A percentile compares a stretch with the other conserved stretches of the same genome.
Conservation (phyloP, 2,329 filamentous ascomycete species). For the Stenocarpella maydis region DNA sequence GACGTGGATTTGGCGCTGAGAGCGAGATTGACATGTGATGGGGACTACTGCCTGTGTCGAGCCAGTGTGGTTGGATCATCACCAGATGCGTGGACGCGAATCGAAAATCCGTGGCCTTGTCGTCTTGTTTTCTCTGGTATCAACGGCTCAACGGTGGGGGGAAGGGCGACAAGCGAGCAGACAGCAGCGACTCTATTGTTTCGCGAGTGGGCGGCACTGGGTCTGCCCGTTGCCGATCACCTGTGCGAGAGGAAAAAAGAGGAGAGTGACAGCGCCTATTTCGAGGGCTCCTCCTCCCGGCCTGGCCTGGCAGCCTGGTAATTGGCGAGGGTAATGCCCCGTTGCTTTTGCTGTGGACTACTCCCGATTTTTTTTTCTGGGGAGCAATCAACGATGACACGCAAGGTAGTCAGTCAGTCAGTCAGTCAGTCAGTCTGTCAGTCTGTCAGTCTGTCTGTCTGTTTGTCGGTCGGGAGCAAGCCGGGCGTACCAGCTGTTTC, state of each 20-base stretch:
- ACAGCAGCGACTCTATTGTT: conserved; percentile 2
- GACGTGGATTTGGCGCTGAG: background rate
- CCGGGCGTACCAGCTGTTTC: background rate
- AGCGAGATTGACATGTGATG: background rate
- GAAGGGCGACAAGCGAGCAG: conserved; percentile 19
- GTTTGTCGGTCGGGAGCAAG: too few species aligned
- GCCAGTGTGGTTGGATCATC: background rate
- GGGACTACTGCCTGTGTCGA: background rate
- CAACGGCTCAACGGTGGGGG: background rate
- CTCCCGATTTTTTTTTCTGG: conserved; percentile 24
- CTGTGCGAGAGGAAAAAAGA: conserved; percentile 2
- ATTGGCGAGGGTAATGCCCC: background rate
- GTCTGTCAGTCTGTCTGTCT: too few species aligned
- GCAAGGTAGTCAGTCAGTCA: background rate
- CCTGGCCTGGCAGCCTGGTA: background rate
- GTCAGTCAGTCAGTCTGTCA: too few species aligned
- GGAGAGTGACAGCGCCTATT: conserved; percentile 14
- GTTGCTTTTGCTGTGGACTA: conserved; percentile 18
- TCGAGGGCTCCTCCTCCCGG: conserved; percentile 11
- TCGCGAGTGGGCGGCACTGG: conserved; percentile 18
- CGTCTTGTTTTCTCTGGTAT: background rate
- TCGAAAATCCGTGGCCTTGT: conserved; percentile 20
- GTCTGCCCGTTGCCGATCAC: conserved; percentile 31
- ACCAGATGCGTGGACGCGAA: conserved; percentile 10
- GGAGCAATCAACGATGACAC: conserved; percentile 12